Percentiles rank a stretch among this genome's conserved stretches.
Evolutionary conservation across 148 eudicot genomes (phyloP).

Genomic region (Pharnaceum exiguum): DNA sequence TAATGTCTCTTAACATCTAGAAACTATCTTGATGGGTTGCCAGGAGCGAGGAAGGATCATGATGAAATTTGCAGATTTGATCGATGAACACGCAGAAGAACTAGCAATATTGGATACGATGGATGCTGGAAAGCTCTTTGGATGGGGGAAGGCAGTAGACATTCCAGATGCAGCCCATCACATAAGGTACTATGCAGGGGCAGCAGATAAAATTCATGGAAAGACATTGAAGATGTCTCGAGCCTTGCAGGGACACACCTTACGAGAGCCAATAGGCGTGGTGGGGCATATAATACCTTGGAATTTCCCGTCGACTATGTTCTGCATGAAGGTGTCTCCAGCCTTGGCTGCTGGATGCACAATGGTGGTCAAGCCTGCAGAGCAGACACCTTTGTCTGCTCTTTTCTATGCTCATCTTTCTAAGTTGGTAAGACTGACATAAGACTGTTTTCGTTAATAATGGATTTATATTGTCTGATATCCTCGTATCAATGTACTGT

Average conservation of each 20-base stretch:
- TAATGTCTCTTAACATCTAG: too few relatives aligned
- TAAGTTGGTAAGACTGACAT: constrained; percentile 42
- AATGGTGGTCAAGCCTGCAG: constrained; percentile 88
- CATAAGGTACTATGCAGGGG: constrained; percentile 72
- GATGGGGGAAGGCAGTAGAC: constrained; percentile 35
- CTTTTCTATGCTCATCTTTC: constrained; percentile 73
- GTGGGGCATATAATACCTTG: constrained; percentile 85
- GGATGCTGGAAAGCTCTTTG: constrained; percentile 69
- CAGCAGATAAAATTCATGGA: constrained; percentile 91
- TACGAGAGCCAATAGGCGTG: constrained; percentile 77
- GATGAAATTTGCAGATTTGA: constrained; percentile 25
- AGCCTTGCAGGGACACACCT: constrained; percentile 70
- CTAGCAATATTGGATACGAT: constrained; percentile 21
- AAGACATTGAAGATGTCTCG: constrained; percentile 67
- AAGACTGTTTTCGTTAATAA: too few relatives aligned
- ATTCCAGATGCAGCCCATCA: constrained; percentile 40
- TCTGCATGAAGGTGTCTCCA: constrained; percentile 66
- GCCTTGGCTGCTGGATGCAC: constrained; percentile 92
- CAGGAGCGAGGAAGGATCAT: constrained; percentile 29
- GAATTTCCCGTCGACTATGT: constrained; percentile 68
- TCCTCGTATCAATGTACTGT: too few relatives aligned
- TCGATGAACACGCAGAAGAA: constrained; percentile 26
- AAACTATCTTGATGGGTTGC: too few relatives aligned
- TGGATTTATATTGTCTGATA: too few relatives aligned
- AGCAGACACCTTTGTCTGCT: constrained; percentile 80